Percentiles rank a stretch among this genome's conserved stretches.
These are phyloP conservation scores for Canna indica DNA, from an alignment of 176 grass and related monocot genomes.

Conservation along the genomic window DNA sequence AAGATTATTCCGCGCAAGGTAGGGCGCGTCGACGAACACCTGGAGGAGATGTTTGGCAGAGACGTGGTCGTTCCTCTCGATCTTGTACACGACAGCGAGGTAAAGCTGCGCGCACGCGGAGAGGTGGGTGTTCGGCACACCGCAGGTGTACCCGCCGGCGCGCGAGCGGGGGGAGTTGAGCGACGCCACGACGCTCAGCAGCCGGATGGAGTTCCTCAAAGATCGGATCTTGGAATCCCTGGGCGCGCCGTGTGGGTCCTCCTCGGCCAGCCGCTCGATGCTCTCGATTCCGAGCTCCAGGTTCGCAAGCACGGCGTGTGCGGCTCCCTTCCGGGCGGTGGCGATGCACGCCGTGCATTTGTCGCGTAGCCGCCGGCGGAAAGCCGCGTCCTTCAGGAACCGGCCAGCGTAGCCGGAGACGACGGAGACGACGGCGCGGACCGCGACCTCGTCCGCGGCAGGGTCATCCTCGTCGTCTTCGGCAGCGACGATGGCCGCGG, in stretches of 20 bases:
- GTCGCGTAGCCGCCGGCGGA: conserved; percentile 48
- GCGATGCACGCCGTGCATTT: conserved; percentile 55
- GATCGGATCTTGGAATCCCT: conserved; percentile 83
- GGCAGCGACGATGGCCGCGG: background rate
- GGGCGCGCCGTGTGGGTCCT: conserved; percentile 11
- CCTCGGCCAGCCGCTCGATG: conserved; percentile 65
- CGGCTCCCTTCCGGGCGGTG: conserved; percentile 12
- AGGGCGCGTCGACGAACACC: conserved; percentile 79
- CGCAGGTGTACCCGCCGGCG: conserved; percentile 28
- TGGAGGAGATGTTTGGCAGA: conserved; percentile 78
- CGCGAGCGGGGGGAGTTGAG: conserved; percentile 34
- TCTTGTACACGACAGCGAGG: conserved; percentile 73
- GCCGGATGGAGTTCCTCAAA: conserved; percentile 76
- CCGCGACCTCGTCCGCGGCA: conserved; percentile 7
- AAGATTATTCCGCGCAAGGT: conserved; percentile 58
- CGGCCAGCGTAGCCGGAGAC: conserved; percentile 65
- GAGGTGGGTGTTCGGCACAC: conserved; percentile 63
- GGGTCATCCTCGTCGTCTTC: conserved; percentile 1
- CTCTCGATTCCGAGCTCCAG: conserved; percentile 88
- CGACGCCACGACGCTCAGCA: conserved; percentile 75
- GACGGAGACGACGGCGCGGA: conserved; percentile 47
- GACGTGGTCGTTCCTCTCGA: conserved; percentile 65
- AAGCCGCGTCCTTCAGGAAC: conserved; percentile 52
- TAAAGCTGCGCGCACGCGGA: conserved; percentile 84
- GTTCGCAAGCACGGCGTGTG: conserved; percentile 62